Evolutionary conservation across 2,329 filamentous ascomycete species (phyloP), one percentile per base, ranked within the genome.

Genomic region (Allantophomopsis lycopodina): DNA sequence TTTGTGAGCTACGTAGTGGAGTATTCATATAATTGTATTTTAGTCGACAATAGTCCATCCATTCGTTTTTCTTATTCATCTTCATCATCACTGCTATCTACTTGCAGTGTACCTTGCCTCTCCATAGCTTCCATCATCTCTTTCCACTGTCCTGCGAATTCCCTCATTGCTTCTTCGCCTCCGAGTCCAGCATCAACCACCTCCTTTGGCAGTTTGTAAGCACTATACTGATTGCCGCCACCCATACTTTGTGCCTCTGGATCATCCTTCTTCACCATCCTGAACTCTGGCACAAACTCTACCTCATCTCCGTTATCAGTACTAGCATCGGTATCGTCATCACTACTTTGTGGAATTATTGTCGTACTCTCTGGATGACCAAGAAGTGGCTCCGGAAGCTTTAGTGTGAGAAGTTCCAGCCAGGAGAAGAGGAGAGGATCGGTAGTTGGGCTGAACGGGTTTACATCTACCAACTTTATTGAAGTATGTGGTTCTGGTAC

Each of bases 151-250:
- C 71, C 69, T 44, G 83, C 76, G 61, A 91, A 88, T 60, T 94
- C 87, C 44, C 79, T 71, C 63, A 96, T 70, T 0, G 81, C 82
- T 3, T 82, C 83, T 40, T 83, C 76, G 3, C 83, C 82, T 1
- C 71, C 71, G 48, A 72, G 52, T 48, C 75, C 73, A 15, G 77
- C 78, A 49, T 81, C 76, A 2, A 95, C 88, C 2, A 96, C 86
- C 50, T 98, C 91, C 57, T 80, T 87, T 1, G 91, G 91, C 50
- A 98, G 63, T 61, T 96, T 98, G 56, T 96, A 89, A 3, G 91
- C 89, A 45, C 87, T 94, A 59, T 94, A 96, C 53, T 89, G 83
- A 1, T 86, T 75, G 4, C 83, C 82, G 47, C 74, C 78, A 3
- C 16, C 16, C 55, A 95, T 93, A 49, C 82, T 83, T 55, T 86